Conservation (phyloP, 768 basidiomycete species). For the Tulasnella sp. region DNA sequence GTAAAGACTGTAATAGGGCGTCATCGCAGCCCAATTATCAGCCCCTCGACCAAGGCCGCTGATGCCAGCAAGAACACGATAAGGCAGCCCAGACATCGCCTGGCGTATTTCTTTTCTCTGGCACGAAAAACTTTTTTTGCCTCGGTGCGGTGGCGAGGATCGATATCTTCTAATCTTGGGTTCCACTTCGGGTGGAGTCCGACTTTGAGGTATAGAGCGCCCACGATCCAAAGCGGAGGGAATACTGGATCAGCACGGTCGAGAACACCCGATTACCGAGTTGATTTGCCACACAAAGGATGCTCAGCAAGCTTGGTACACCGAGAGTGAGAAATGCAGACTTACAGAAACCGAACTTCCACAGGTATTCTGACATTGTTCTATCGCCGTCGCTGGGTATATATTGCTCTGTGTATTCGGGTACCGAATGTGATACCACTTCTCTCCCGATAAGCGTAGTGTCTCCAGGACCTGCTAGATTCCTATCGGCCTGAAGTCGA, state of each 20-base stretch:
- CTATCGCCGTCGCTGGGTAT: not conserved
- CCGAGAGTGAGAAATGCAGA: not conserved
- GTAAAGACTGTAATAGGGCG: not conserved
- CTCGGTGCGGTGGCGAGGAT: not conserved
- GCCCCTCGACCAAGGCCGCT: not conserved
- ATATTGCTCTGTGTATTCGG: not conserved
- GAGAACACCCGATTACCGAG: not conserved
- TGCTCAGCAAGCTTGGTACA: no score
- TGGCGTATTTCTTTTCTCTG: not conserved
- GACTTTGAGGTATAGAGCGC: not conserved
- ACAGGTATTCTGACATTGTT: constrained; percentile 6
- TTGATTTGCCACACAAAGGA: no score
- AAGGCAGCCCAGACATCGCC: not conserved
- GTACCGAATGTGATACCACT: not conserved
- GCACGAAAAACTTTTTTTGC: not conserved
- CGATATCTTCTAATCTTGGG: not conserved
- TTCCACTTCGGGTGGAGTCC: not conserved
- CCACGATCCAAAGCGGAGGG: constrained; percentile 12
- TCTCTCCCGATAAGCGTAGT: not conserved
- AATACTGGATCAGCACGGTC: not conserved
- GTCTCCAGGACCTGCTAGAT: not conserved
- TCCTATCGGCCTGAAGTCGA: not conserved
- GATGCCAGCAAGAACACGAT: not conserved
- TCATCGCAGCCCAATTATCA: not conserved
- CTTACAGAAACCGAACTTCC: constrained; percentile 4